phyloP scores from a whole-genome alignment of 1,284 basidiomycete species.

The Tilletia setariae region DNA sequence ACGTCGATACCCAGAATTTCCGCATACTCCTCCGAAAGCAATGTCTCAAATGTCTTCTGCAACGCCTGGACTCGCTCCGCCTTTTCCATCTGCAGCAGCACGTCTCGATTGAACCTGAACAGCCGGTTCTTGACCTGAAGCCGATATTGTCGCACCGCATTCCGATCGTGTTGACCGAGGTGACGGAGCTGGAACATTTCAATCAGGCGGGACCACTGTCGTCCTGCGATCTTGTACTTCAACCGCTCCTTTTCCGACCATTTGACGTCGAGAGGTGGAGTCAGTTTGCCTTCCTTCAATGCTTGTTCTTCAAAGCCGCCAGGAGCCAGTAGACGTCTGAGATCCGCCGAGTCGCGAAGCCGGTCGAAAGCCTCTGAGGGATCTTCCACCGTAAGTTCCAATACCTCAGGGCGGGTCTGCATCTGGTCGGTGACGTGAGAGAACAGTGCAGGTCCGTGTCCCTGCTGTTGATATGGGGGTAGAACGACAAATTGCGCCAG shows the following conservation, averaged over 20 bases:
- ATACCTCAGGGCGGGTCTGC: constrained; percentile 66
- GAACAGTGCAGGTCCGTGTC: constrained; percentile 72
- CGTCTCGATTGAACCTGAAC: constrained; percentile 90
- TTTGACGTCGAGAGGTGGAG: constrained; percentile 70
- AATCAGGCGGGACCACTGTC: constrained; percentile 84
- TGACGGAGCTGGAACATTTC: constrained; percentile 84
- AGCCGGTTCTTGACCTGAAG: constrained; percentile 73
- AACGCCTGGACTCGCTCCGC: constrained; percentile 81
- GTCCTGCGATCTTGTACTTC: constrained; percentile 85
- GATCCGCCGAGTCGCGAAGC: constrained; percentile 84
- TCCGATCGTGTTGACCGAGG: constrained; percentile 66
- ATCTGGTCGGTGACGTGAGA: constrained; percentile 77
- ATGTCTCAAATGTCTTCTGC: constrained; percentile 86
- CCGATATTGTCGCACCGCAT: constrained; percentile 66
- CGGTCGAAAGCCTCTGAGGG: constrained; percentile 95
- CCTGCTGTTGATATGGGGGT: constrained; percentile 81
- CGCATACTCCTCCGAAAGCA: constrained; percentile 74
- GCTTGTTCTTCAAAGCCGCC: constrained; percentile 60
- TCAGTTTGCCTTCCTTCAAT: constrained; percentile 61
- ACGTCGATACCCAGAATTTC: constrained; percentile 64
- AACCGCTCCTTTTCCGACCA: constrained; percentile 79
- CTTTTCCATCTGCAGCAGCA: constrained; percentile 77
- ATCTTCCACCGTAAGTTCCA: constrained; percentile 93
- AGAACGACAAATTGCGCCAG: constrained; percentile 85
- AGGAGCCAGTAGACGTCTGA: constrained; percentile 73